phyloP scores from a whole-genome alignment of 148 eudicot species.

The Linanthus parryae region DNA sequence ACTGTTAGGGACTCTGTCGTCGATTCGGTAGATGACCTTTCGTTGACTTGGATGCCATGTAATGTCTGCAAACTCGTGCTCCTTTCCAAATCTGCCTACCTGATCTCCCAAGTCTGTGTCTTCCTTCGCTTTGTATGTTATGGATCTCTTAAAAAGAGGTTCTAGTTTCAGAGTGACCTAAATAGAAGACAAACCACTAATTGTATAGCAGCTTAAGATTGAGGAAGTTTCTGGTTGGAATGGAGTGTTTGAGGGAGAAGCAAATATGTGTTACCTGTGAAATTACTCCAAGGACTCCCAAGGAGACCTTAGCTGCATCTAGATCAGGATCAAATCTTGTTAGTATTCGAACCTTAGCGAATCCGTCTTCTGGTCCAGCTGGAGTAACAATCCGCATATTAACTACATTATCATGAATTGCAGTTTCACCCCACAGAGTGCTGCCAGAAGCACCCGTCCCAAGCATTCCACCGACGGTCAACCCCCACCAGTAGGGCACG shows the following conservation, averaged over 20 bases:
- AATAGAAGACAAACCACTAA: too few species aligned
- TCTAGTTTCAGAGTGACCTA: conserved; percentile 61
- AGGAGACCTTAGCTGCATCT: conserved; percentile 66
- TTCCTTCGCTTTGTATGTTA: conserved; percentile 21
- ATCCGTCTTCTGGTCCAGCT: conserved; percentile 33
- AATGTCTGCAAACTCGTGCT: conserved; percentile 66
- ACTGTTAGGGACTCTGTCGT: conserved; percentile 46
- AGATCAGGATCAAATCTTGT: conserved; percentile 27
- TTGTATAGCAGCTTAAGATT: too few species aligned
- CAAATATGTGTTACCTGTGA: conserved; percentile 37
- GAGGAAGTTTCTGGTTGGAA: too few species aligned
- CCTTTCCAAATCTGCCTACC: conserved; percentile 34
- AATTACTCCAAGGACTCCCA: conserved; percentile 89
- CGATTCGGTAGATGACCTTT: conserved; percentile 41
- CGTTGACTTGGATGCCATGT: conserved; percentile 63
- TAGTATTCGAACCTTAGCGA: conserved; percentile 29
- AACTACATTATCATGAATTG: conserved; percentile 64
- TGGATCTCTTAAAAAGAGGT: conserved; percentile 57
- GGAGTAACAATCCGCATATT: conserved; percentile 51
- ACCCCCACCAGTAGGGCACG: conserved; percentile 80
- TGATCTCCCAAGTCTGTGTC: conserved; percentile 48
- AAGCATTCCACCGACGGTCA: conserved; percentile 65
- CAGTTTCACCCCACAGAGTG: conserved; percentile 56
- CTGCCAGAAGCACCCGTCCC: conserved; percentile 87
- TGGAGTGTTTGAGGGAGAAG: too few species aligned